Evolutionary conservation across 164 flowering plant species (phyloP), one percentile per base, ranked within the genome.

Genomic region (Euptelea pleiosperma): DNA sequence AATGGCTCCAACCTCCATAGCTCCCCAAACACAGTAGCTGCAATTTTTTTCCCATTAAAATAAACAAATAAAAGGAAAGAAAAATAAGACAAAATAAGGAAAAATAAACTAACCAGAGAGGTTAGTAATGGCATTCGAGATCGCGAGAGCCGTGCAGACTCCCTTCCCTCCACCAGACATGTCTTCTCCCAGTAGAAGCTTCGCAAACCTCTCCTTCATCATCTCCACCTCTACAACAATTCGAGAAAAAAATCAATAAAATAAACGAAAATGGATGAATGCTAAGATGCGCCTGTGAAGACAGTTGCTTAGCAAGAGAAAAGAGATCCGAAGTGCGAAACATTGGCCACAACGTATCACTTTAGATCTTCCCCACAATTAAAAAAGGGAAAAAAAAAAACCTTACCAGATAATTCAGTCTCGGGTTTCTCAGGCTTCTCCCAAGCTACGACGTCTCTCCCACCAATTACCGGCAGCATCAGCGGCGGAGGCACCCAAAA

Each of bases 81-180:
- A 50, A 68, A 25, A 45, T 22, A 16, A 0, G 9, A 48, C 0
- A 37, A 46, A 64, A 28, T 11, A 36, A 25, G 12, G 30, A 50
- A 55, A 46, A 22, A 15, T 16, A n/a, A 8, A 56, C 64, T 46
- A 41, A 86, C 93, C 89, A 19, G 85, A 80, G 25, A 86, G 85
- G 66, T 87, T 85, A 1, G 96, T 86, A 16, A 87, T 89, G 72
- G 94, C 93, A 35, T 89, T 89, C 1, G 91, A 87, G 55, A 86
- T 82, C 1, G 96, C 89, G 2, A 89, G 81, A 22, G 96, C 96
- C 2, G 86, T 81, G 52, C 84, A 80, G 0, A 89, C 91, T 34
- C 96, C 96, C 47, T 85, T 83, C 3, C 90, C 88, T 30, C 91
- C 83, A 36, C 94, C 96, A 0, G 96, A 89, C 96, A 87, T 86